A percentile compares a stretch with the other conserved stretches of the same genome.
These are phyloP conservation scores for Calonectria ilicicola DNA, from an alignment of 2,329 filamentous ascomycete species.

Conservation along the genomic window DNA sequence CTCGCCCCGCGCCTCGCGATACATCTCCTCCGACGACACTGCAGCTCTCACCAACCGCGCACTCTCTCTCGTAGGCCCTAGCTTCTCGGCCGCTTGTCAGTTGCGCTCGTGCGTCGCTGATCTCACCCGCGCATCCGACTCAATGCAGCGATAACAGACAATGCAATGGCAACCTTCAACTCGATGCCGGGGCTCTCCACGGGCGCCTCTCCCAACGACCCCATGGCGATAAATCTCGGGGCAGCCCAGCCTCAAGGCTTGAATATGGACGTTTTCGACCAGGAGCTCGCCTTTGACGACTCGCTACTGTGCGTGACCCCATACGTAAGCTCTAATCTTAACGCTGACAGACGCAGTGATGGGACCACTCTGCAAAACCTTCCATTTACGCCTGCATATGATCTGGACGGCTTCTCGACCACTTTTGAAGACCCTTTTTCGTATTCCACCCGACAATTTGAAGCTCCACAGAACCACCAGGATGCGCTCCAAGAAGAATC, in stretches of 20 bases:
- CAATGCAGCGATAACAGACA: slow-evolving; percentile 48
- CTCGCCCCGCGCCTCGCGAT: background rate
- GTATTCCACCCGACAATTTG: slow-evolving; percentile 64
- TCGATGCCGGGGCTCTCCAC: slow-evolving; percentile 64
- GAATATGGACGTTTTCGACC: slow-evolving; percentile 64
- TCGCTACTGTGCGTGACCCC: slow-evolving; percentile 61
- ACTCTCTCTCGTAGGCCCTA: background rate
- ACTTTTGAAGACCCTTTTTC: slow-evolving; percentile 76
- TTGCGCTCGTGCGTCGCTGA: slow-evolving; percentile 31
- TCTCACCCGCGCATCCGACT: slow-evolving; percentile 31
- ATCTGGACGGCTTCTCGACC: slow-evolving; percentile 69
- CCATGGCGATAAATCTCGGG: slow-evolving; percentile 59
- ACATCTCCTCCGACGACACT: background rate
- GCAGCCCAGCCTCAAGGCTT: slow-evolving; percentile 50
- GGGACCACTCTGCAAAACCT: slow-evolving; percentile 49
- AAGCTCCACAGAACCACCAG: slow-evolving; percentile 53
- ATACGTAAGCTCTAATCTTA: slow-evolving; percentile 18
- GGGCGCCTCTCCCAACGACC: slow-evolving; percentile 57
- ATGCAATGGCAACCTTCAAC: slow-evolving; percentile 71
- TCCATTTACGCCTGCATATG: slow-evolving; percentile 71
- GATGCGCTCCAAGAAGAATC: slow-evolving; percentile 60
- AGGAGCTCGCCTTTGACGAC: slow-evolving; percentile 67
- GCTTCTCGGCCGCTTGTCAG: slow-evolving; percentile 21
- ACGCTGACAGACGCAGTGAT: slow-evolving; percentile 46
- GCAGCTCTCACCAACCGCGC: background rate